A percentile compares a stretch with the other conserved stretches of the same genome.
Conservation (phyloP, 164 flowering plant species). For the Dillenia suffruticosa region DNA sequence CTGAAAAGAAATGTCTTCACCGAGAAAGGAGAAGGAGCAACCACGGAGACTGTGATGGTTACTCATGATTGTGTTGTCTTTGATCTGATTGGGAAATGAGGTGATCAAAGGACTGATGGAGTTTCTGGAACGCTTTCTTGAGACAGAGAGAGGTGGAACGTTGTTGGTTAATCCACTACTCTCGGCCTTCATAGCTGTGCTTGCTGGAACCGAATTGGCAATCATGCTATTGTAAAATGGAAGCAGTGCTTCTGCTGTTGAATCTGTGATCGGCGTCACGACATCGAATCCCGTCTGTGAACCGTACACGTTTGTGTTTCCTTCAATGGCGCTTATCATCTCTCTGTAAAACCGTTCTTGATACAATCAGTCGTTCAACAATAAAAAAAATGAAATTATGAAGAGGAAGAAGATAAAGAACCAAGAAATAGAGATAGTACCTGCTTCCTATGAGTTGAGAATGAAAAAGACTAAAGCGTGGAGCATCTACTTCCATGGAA, state of each 20-base stretch:
- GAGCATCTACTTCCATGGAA: conserved; percentile 63
- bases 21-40: conserved; percentile 42
- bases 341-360: conserved; percentile 23
- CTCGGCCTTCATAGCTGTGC: conserved; percentile 31
- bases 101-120: conserved; percentile 11
- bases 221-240: conserved; percentile 20
- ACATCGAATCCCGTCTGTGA: conserved; percentile 22
- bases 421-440: conserved; percentile 9
- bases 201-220: conserved; percentile 17
- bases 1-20: conserved; percentile 53
- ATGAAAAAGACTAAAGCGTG: conserved; percentile 33
- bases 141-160: conserved; percentile 3
- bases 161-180: conserved; percentile 50
- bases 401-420: background rate
- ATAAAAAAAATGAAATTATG: background rate
- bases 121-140: conserved; percentile 23
- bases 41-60: background rate
- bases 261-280: conserved; percentile 6
- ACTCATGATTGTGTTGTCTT: background rate
- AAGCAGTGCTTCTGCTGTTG: conserved; percentile 8
- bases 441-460: conserved; percentile 32
- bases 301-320: conserved; percentile 13
- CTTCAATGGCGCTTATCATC: conserved; percentile 19
- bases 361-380: no score
- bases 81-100: conserved; percentile 1